A percentile compares a stretch with the other conserved stretches of the same genome.
Evolutionary conservation across 1,139 yeast species (phyloP).

Genomic region (Magnusiomyces tetraspermus): DNA sequence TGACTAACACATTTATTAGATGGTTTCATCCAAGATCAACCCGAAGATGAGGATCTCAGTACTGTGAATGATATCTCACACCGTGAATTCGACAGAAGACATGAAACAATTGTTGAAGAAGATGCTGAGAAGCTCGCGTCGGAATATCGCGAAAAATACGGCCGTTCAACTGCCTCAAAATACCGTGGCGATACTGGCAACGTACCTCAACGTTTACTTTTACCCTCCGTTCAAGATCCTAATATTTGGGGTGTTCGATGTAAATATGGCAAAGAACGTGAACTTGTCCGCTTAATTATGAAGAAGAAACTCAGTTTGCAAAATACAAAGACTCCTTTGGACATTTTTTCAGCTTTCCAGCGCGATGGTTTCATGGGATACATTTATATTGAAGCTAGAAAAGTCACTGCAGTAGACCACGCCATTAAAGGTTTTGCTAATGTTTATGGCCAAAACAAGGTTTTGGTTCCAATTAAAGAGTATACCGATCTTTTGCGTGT

Average conservation of each 20-base stretch:
- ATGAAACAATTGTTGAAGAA: constrained; percentile 84
- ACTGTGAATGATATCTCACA: constrained; percentile 63
- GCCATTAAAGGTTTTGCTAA: constrained; percentile 87
- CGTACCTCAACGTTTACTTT: constrained; percentile 84
- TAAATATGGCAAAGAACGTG: constrained; percentile 89
- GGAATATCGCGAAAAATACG: constrained; percentile 84
- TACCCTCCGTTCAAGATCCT: constrained; percentile 96
- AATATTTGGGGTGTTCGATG: constrained; percentile 93
- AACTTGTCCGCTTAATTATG: constrained; percentile 70
- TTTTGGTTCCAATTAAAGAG: constrained; percentile 90
- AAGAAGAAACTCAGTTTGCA: constrained; percentile 69
- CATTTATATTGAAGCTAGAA: constrained; percentile 87
- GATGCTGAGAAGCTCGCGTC: constrained; percentile 94
- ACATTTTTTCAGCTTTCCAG: constrained; percentile 85
- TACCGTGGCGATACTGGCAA: constrained; percentile 83
- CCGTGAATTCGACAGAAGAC: constrained; percentile 81
- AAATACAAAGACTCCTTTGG: constrained; percentile 50
- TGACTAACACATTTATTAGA: constrained; percentile 17
- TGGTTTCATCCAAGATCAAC: constrained; percentile 44
- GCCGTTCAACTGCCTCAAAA: constrained; percentile 71
- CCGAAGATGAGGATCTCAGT: constrained; percentile 41
- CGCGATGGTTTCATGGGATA: constrained; percentile 89
- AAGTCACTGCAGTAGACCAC: constrained; percentile 82
- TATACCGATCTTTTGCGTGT: constrained; percentile 90
- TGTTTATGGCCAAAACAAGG: constrained; percentile 57